Base-by-base conservation (phyloP, 306 rosid genomes). In the Glycine latifolia region DNA sequence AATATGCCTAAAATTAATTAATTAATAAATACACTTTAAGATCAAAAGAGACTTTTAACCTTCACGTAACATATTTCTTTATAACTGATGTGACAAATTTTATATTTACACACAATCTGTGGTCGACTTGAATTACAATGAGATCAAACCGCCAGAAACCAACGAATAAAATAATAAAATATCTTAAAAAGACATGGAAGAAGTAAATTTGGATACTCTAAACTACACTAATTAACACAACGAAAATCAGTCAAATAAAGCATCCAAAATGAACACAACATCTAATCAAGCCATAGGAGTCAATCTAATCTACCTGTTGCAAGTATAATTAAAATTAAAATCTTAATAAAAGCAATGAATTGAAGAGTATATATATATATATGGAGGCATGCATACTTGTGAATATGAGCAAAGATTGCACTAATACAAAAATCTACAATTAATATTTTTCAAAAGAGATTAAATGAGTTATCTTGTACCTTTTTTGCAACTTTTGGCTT, bases 401-500 rank as follows among this genome's bases (percentile, higher is more conserved):
- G 14, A 60, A 59, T 26, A 46, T 75, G 26, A 62, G 6, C 44
- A 71, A 80, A 71, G 5, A 13, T 47, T 9, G 3, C 5, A 39
- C 7, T 39, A 5, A 5, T 5, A 39, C 5, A 39, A 39, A 39
- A 39, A 39, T 39, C 44, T 39, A 39, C 44, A 37, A 4, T 37
- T n/a, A n/a, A 37, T 37, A n/a, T 37, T 37, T 37, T 37, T 26
- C 31, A 26, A 26, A 26, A 26, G 31, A 26, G 31, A 26, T 26
- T 26, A 26, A 26, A 26, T 26, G 31, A 26, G 31, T 26, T 26
- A 26, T 26, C 31, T 26, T 26, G 65, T 80, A 85, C 85, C 88
- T 73, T 78, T 87, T 11, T 78, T 81, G 84, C 89, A 87, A 31
- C 62, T 62, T 39, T 61, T 74, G 39, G 71, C 61, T 17, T 7